Evolutionary conservation across 1,284 basidiomycete genomes (phyloP).

Genomic region (Heimioporus punctisporus): DNA sequence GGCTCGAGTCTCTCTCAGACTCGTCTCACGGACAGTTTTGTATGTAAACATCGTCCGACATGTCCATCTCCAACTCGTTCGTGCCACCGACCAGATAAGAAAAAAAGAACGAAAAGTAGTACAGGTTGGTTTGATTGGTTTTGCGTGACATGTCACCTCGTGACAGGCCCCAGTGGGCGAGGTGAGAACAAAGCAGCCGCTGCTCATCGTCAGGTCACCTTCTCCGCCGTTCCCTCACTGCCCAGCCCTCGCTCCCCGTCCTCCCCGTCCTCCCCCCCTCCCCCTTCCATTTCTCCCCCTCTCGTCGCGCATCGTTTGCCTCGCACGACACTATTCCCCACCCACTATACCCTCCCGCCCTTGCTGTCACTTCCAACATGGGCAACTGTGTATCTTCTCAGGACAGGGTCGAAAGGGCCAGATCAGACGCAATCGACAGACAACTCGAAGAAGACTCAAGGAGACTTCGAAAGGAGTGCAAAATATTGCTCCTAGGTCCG

Average conservation of each 20-base stretch:
- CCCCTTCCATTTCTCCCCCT: background rate
- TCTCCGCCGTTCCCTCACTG: conserved; percentile 17
- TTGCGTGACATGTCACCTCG: conserved; percentile 20
- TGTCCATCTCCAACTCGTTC: too few species aligned
- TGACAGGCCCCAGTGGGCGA: conserved; percentile 14
- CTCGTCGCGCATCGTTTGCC: background rate
- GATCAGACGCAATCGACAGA: conserved; percentile 73
- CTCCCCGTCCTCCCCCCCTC: background rate
- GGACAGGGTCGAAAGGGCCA: conserved; percentile 63
- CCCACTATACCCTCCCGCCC: background rate
- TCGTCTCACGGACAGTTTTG: background rate
- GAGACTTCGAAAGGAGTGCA: conserved; percentile 89
- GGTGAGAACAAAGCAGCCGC: conserved; percentile 30
- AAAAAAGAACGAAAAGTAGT: too few species aligned
- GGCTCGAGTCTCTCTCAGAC: background rate
- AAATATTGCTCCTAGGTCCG: conserved; percentile 90
- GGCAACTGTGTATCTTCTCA: conserved; percentile 65
- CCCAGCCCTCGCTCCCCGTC: background rate
- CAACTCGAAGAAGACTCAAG: conserved; percentile 74
- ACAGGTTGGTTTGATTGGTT: too few species aligned
- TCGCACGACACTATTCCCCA: background rate
- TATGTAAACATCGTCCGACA: too few species aligned
- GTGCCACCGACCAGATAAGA: too few species aligned
- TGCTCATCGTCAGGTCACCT: conserved; percentile 18
- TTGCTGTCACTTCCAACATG: conserved; percentile 39